These are phyloP conservation scores for Acacia pycnantha DNA, from an alignment of 331 rosid genomes.

Conservation along the genomic window DNA sequence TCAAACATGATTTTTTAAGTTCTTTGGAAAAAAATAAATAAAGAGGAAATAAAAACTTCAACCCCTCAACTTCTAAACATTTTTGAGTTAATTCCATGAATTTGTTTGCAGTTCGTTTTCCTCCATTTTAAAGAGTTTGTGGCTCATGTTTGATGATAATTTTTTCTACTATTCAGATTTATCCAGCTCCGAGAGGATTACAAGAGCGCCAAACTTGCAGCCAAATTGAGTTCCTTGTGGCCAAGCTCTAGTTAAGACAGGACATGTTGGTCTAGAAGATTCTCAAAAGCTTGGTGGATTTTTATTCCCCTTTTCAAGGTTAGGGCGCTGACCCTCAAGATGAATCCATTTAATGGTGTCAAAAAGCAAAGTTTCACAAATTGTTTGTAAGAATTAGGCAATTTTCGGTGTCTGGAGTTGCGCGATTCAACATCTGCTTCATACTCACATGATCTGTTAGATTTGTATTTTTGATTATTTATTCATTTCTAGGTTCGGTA, in stretches of 20 bases:
- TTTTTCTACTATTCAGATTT: conserved; percentile 39
- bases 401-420: neutral
- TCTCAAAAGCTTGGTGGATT: neutral
- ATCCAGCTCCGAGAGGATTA: conserved; percentile 76
- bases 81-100: neutral
- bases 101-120: conserved; percentile 1
- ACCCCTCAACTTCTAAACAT: neutral
- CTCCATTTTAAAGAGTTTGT: neutral
- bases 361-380: conserved; percentile 5
- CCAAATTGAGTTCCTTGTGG: conserved; percentile 69
- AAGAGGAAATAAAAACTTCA: too few species aligned
- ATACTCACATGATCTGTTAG: conserved; percentile 33
- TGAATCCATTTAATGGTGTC: conserved; percentile 23
- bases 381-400: neutral
- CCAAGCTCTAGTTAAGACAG: conserved; percentile 44
- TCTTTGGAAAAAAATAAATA: neutral
- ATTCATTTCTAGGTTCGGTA: conserved; percentile 22
- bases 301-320: conserved; percentile 14
- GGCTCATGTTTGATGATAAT: neutral
- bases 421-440: neutral
- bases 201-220: conserved; percentile 72
- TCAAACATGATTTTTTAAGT: neutral
- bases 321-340: conserved; percentile 8
- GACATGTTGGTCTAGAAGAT: neutral
- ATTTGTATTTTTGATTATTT: neutral